A percentile compares a stretch with the other conserved stretches of the same genome.
phyloP scores from a whole-genome alignment of 2,329 filamentous ascomycete species.

The Aspergillus floridensis region DNA sequence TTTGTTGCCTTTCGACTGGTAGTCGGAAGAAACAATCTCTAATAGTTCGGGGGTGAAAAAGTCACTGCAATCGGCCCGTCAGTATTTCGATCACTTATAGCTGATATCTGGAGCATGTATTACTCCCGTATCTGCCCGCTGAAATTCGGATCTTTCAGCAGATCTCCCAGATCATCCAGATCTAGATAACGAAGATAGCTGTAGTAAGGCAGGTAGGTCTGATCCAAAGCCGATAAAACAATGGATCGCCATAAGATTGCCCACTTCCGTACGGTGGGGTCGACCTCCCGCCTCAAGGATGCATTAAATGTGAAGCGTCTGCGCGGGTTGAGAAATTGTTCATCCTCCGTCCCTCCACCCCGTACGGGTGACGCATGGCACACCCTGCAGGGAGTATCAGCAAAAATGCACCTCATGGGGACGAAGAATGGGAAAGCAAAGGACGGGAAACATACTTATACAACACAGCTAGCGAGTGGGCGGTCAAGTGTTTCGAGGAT shows the following conservation, averaged over 20 bases:
- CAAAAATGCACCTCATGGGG: neutral
- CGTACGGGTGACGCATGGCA: slow-evolving; percentile 48
- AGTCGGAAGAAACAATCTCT: slow-evolving; percentile 18
- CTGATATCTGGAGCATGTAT: slow-evolving; percentile 22
- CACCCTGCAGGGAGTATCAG: slow-evolving; percentile 37
- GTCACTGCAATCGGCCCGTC: slow-evolving; percentile 32
- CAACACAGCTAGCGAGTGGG: slow-evolving; percentile 22
- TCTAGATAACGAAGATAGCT: slow-evolving; percentile 64
- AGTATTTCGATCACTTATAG: neutral
- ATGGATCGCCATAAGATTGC: slow-evolving; percentile 67
- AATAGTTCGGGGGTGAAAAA: slow-evolving; percentile 52
- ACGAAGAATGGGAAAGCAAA: neutral
- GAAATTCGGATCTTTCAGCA: slow-evolving; percentile 61
- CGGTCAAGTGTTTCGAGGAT: slow-evolving; percentile 22
- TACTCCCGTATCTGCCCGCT: slow-evolving; percentile 57
- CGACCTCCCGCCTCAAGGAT: slow-evolving; percentile 42
- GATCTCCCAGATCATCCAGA: slow-evolving; percentile 58
- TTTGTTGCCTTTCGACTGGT: slow-evolving; percentile 20
- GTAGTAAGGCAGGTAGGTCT: slow-evolving; percentile 66
- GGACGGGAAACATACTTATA: slow-evolving; percentile 20
- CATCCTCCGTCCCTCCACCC: slow-evolving; percentile 46
- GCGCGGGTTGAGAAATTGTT: slow-evolving; percentile 36
- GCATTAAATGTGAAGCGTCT: slow-evolving; percentile 16
- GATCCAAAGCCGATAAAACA: slow-evolving; percentile 61
- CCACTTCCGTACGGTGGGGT: slow-evolving; percentile 55